A percentile compares a stretch with the other conserved stretches of the same genome.
These are phyloP conservation scores for Candida patagonica DNA, from an alignment of 805 yeast species.

Conservation along the genomic window DNA sequence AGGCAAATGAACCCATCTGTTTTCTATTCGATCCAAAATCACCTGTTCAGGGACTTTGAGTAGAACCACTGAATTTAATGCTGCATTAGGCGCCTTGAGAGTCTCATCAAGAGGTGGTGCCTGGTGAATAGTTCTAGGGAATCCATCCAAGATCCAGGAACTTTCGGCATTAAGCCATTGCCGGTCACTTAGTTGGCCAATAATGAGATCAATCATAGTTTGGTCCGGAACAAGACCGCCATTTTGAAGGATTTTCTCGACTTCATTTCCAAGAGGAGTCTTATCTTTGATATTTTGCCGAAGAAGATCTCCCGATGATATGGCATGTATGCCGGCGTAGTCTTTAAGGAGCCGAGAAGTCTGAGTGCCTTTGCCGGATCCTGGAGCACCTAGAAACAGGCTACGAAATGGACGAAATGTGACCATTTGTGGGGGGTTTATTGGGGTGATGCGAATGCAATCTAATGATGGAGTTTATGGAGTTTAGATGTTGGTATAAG, in stretches of 20 bases:
- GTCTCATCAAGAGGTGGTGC: conserved; percentile 51
- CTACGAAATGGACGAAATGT: conserved; percentile 34
- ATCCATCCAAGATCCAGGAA: conserved; percentile 82
- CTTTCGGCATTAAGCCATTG: conserved; percentile 37
- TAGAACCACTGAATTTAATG: conserved; percentile 72
- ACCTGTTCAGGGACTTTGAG: conserved; percentile 79
- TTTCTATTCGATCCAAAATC: conserved; percentile 71
- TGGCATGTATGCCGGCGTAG: conserved; percentile 42
- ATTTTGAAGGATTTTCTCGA: conserved; percentile 43
- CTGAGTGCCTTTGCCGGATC: conserved; percentile 91
- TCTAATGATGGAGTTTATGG: too few species aligned
- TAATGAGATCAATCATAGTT: conserved; percentile 52
- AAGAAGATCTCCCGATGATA: conserved; percentile 80
- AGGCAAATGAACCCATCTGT: conserved; percentile 73
- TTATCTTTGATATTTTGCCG: conserved; percentile 52
- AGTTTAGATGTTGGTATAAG: too few species aligned
- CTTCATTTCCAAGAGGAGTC: conserved; percentile 44
- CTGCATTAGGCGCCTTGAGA: conserved; percentile 28
- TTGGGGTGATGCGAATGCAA: too few species aligned
- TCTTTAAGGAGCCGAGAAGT: conserved; percentile 53
- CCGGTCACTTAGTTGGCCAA: conserved; percentile 35
- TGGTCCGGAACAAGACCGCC: conserved; percentile 73
- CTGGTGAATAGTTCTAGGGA: conserved; percentile 74
- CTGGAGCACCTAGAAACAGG: conserved; percentile 85
- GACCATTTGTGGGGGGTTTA: too few species aligned